phyloP scores from a whole-genome alignment of 2,329 filamentous ascomycete species.

The Achaetomium macrosporum region DNA sequence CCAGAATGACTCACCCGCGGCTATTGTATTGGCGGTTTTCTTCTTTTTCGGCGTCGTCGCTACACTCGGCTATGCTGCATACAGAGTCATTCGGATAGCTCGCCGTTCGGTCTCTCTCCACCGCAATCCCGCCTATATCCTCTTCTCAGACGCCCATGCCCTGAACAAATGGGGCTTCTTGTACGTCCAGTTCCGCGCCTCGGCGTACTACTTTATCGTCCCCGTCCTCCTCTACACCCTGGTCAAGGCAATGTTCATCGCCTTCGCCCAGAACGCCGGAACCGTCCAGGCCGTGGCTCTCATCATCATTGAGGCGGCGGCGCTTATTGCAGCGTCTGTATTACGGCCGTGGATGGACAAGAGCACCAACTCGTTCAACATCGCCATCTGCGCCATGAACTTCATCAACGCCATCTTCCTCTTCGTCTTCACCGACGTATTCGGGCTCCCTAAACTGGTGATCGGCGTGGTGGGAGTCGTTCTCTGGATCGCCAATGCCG shows the following conservation, averaged over 20 bases:
- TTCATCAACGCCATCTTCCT: slow-evolving; percentile 78
- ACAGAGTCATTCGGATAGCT: slow-evolving; percentile 76
- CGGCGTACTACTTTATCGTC: slow-evolving; percentile 82
- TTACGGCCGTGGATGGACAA: slow-evolving; percentile 92
- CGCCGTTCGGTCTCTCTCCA: slow-evolving; percentile 78
- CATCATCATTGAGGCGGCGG: slow-evolving; percentile 66
- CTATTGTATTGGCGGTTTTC: slow-evolving; percentile 72
- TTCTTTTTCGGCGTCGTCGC: slow-evolving; percentile 71
- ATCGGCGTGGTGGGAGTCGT: slow-evolving; percentile 78
- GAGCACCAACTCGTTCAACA: slow-evolving; percentile 87
- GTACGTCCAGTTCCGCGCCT: slow-evolving; percentile 84
- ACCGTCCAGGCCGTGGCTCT: slow-evolving; percentile 69
- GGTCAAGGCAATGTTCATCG: slow-evolving; percentile 77
- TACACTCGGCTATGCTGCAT: slow-evolving; percentile 70
- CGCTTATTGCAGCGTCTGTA: slow-evolving; percentile 66
- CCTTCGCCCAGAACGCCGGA: slow-evolving; percentile 61
- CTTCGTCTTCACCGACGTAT: slow-evolving; percentile 74
- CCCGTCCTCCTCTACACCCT: slow-evolving; percentile 66
- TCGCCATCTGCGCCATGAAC: slow-evolving; percentile 74
- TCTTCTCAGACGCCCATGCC: slow-evolving; percentile 78
- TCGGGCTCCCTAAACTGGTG: slow-evolving; percentile 70
- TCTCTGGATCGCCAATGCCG: slow-evolving; percentile 76
- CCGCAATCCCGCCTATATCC: slow-evolving; percentile 85
- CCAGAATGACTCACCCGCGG: slow-evolving; percentile 67
- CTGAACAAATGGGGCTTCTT: slow-evolving; percentile 92